These are phyloP conservation scores for Periconia sp. DNA, from an alignment of 2,329 filamentous ascomycete genomes.

Conservation along the genomic window DNA sequence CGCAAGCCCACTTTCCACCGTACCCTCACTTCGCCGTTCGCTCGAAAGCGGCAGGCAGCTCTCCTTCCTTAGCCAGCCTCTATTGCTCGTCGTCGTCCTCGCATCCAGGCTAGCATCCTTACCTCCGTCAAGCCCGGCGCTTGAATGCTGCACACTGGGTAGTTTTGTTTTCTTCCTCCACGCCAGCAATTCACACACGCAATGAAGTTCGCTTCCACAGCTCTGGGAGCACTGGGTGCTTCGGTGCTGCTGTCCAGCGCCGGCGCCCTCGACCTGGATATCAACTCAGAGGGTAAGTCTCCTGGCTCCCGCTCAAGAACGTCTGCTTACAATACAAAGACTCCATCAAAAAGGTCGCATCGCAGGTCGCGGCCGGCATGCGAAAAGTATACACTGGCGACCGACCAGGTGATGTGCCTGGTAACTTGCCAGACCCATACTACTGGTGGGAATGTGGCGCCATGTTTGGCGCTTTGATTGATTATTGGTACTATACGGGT, in stretches of 20 bases:
- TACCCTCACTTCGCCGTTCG: background rate
- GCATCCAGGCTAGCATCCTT: constrained; percentile 4
- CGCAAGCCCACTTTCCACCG: background rate
- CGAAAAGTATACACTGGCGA: constrained; percentile 69
- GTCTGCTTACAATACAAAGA: constrained; percentile 44
- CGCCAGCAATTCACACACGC: constrained; percentile 10
- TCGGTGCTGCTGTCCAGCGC: constrained; percentile 33
- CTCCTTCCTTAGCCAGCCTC: background rate
- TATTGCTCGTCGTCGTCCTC: background rate
- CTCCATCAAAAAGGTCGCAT: constrained; percentile 64
- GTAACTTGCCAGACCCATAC: constrained; percentile 53
- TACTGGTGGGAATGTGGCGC: constrained; percentile 49
- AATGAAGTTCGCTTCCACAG: constrained; percentile 39
- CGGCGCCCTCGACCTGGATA: constrained; percentile 34
- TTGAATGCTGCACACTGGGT: constrained; percentile 17
- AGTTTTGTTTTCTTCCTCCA: too few species aligned
- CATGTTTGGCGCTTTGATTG: constrained; percentile 43
- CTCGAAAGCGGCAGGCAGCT: background rate
- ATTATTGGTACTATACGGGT: constrained; percentile 48
- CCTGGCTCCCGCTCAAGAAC: background rate
- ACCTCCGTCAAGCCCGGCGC: constrained; percentile 23
- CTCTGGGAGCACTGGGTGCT: constrained; percentile 33
- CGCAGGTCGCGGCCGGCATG: constrained; percentile 61
- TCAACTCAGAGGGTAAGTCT: constrained; percentile 29
- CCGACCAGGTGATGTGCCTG: constrained; percentile 59